Evolutionary conservation across 1,284 basidiomycete genomes (phyloP), one percentile per base, ranked within the genome.

Genomic region (Mycena sp.): DNA sequence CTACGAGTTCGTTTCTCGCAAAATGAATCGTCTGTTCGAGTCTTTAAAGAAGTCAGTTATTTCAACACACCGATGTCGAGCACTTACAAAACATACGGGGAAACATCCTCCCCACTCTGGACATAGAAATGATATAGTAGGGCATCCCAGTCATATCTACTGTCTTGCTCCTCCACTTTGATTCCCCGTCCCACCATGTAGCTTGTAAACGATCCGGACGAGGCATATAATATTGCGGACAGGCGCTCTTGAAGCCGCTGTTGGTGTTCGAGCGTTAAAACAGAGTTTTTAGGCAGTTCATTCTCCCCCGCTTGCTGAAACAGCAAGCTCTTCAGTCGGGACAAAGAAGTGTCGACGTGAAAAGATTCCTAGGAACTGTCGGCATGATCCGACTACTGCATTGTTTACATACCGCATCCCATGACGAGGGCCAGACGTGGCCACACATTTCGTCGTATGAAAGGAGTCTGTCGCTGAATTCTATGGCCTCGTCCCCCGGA

Each of bases 391-490:
- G n/a, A 7, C 11, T 28, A 3, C n/a, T n/a, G 21, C 17, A 12
- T 52, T 32, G 32, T 40, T 26, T 19, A 16, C n/a, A 29, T 21
- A 40, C 21, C 37, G 17, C 26, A 21, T 12, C 17, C 50, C 50
- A 14, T 26, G 28, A 37, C 21, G 19, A 23, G 17, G 16, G 7
- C 4, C 51, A 41, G 23, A 21, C 16, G 26, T 12, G 41, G 3
- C 45, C 45, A 49, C 55, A 58, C 45, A 58, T 58, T 10, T 58
- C 14, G 17, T 58, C 37, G 26, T 51, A 51, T 23, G n/a, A 26
- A 4, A 9, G 40, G 23, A 59, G 17, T 23, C 7, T 59, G 25
- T 26, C 17, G 40, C 35, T 59, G 28, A 58, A 41, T 3, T 58
- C 56, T 19, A 10, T 7, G 23, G 48, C 17, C 14, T 49, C 40